phyloP scores from a whole-genome alignment of 495 filamentous ascomycete genomes.

The Endocarpon pusillum region DNA sequence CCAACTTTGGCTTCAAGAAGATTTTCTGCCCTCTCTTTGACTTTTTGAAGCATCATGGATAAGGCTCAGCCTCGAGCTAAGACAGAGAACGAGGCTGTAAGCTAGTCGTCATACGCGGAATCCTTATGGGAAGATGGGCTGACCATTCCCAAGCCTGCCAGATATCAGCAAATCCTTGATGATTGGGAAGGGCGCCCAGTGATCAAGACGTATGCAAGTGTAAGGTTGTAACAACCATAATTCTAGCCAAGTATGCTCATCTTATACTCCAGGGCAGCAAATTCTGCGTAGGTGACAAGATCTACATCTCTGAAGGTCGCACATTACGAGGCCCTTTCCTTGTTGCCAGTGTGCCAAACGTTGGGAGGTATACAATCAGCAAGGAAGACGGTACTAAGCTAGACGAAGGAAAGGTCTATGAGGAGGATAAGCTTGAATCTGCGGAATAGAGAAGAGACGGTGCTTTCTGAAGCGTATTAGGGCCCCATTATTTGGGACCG shows the following conservation, averaged over 20 bases:
- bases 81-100: neutral
- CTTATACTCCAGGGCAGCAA: neutral
- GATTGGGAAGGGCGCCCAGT: neutral
- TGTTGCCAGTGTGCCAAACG: constrained; percentile 3
- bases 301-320: neutral
- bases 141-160: neutral
- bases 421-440: constrained; percentile 5
- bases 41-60: neutral
- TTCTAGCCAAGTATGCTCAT: neutral
- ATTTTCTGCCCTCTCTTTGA: neutral
- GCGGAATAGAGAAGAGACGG: no score
- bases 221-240: neutral
- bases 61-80: neutral
- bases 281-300: neutral
- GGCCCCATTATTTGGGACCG: no score
- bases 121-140: neutral
- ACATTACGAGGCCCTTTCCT: constrained; percentile 2
- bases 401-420: constrained; percentile 1
- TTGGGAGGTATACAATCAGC: constrained; percentile 5
- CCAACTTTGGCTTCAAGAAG: neutral
- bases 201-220: neutral
- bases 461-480: no score
- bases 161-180: neutral
- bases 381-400: constrained; percentile 3
- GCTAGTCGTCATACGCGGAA: neutral